Base-by-base conservation (phyloP, 2,329 filamentous ascomycete genomes). In the Macrophomina tecta region DNA sequence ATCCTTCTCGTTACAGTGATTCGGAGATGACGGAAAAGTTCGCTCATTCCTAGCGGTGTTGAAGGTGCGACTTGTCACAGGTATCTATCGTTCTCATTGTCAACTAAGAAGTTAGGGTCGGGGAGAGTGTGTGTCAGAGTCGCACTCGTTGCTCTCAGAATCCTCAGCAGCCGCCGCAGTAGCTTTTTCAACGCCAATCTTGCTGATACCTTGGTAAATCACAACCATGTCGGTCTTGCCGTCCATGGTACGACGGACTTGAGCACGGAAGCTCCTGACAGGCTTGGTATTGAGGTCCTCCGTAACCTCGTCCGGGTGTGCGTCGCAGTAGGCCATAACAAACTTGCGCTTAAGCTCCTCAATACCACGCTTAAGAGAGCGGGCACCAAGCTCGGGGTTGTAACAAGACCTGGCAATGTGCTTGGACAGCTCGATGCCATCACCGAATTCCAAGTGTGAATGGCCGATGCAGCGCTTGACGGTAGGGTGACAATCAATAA, bases 401-500 rank as follows among this genome's bases (percentile, higher is more conserved):
- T 63, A 63, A 14, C 9, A 63, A 14, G 12, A 34, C 6, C 9
- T 38, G 5, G 58, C 58, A 32, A 63, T 63, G 32, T 63, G 34
- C n/a, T 46, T 14, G 12, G 32, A n/a, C 12, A 63, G 18, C 5
- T 63, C 58, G 7, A 38, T 5, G 14, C 45, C 58, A 11, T 51
- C 28, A n/a, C 42, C 42, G n/a, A 63, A 14, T 42, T 63, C 45
- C 9, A 64, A 36, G 48, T 53, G 18, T 4, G 32, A 38, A n/a
- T 48, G 18, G 38, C 63, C 63, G 28, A 65, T 16, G 32, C 48
- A 56, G 23, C 63, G 63, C 28, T 65, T 56, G 36, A 65, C 38
- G 11, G 11, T 28, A 9, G 49, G 49, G 12, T n/a, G 38, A n/a
- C 42, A 32, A 23, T 77, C 71, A 14, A 82, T 70, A 0, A 75